Conservation (phyloP, 2,329 filamentous ascomycete species). For the Alternaria incomplexa region DNA sequence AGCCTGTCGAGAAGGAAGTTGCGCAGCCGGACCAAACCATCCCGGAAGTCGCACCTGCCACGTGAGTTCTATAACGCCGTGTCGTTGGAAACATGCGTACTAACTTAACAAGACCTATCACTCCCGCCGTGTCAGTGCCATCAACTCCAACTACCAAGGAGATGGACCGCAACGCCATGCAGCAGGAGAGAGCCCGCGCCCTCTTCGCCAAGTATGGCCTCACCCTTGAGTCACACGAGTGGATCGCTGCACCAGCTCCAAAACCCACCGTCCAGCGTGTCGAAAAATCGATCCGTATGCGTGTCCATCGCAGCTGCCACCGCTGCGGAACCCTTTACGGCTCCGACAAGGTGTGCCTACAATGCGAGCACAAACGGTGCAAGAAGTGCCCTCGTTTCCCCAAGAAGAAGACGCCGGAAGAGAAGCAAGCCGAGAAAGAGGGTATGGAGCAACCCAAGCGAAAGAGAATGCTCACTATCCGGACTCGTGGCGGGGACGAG, state of each 20-base stretch:
- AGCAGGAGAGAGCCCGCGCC: constrained; percentile 48
- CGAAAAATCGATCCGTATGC: constrained; percentile 79
- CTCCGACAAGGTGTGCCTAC: constrained; percentile 72
- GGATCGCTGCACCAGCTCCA: constrained; percentile 35
- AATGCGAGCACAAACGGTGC: constrained; percentile 82
- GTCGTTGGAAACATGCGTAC: neutral
- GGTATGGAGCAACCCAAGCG: constrained; percentile 56
- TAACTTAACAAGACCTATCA: constrained; percentile 8
- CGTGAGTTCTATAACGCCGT: constrained; percentile 2
- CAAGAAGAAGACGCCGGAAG: constrained; percentile 60
- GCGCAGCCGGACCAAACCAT: constrained; percentile 5
- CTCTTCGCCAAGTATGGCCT: constrained; percentile 54
- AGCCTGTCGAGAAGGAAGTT: constrained; percentile 2
- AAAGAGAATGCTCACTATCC: constrained; percentile 64
- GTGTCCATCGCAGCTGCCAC: constrained; percentile 81
- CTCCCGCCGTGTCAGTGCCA: constrained; percentile 7
- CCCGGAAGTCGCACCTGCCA: constrained; percentile 5
- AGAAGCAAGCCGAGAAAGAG: constrained; percentile 37
- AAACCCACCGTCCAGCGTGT: constrained; percentile 58
- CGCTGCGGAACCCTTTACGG: constrained; percentile 78
- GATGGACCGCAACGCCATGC: constrained; percentile 43
- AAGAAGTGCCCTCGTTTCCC: constrained; percentile 80
- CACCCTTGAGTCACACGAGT: constrained; percentile 49
- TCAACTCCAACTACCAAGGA: constrained; percentile 18
- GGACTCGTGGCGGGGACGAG: constrained; percentile 71